Evolutionary conservation across 192 early-diverging fungal species (phyloP), one percentile per base, ranked within the genome.

Genomic region (Spinellus fusiger): DNA sequence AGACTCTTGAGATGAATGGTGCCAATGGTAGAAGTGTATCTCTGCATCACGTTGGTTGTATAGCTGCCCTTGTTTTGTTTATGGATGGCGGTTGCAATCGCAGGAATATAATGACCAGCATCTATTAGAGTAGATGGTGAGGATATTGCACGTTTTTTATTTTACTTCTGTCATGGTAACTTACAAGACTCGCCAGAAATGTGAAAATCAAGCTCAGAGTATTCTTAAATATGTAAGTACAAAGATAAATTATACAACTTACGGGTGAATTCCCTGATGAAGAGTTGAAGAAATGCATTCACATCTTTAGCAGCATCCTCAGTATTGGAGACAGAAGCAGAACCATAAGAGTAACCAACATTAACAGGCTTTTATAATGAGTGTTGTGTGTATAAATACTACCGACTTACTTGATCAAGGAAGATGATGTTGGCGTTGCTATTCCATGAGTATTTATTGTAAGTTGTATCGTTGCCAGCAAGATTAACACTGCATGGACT

Each of bases 51-150:
- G 5, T 54, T 12, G 8, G 58, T 51, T 5, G 15, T 27, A 33
- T 65, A 74, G 37, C 65, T 35, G 51, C 82, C 81, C 61, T 90
- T 77, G 73, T 99, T 99, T 35, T 82, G 75, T 20, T 83, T 79
- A 35, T 89, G 77, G 64, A 99, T 93, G 31, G 83, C 85, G 54
- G 80, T 72, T 22, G 84, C 96, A 55, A 95, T 92, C 40, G 89
- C 93, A 16, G 96, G 96, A 46, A 99, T 88, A 64, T 97, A 99
- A 77, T 99, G 96, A 7, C 96, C 96, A 10, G 84, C 89, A 60
- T 93, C 73, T 76, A 62, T 22, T 44, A 13, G 13, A 23, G 10
- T 44, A 23, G 7, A 32, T 32, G 9, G 6, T 22, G 28, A 15
- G 16, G 33, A 23, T 5, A 48, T 8, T 22, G 38, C n/a, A 20